Percentiles rank a stretch among this genome's conserved stretches.
Evolutionary conservation across 495 filamentous ascomycete genomes (phyloP).

Genomic region (Penicillium waksmanii): DNA sequence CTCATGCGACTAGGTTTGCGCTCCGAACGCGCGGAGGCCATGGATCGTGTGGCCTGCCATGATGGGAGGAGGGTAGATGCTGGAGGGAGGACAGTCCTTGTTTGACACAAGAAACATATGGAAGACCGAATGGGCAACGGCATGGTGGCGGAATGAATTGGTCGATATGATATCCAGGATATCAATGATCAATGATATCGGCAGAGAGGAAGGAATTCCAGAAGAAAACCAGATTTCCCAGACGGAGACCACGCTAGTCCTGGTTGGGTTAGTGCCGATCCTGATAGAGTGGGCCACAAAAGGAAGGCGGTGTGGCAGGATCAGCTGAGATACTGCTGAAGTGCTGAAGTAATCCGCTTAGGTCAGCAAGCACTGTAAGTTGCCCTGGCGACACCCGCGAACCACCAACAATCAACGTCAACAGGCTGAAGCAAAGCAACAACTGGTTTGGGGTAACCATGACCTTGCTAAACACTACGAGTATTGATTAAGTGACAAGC

Average conservation of each 20-base stretch:
- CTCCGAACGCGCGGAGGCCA: conserved; percentile 44
- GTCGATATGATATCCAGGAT: conserved; percentile 5
- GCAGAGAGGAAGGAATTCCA: conserved; percentile 18
- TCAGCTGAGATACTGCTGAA: no score
- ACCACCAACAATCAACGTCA: conserved; percentile 24
- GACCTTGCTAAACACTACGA: no score
- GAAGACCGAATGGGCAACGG: conserved; percentile 37
- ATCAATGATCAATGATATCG: neutral
- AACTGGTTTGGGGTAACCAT: conserved; percentile 24
- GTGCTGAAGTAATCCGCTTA: no score
- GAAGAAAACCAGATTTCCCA: conserved; percentile 25
- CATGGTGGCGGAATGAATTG: conserved; percentile 33
- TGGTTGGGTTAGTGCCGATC: conserved; percentile 33
- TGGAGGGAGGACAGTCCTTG: conserved; percentile 26
- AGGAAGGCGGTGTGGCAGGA: neutral
- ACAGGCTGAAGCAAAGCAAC: conserved; percentile 29
- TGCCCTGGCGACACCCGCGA: conserved; percentile 44
- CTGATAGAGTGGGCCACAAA: neutral
- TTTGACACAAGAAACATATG: conserved; percentile 47
- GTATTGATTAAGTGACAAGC: conserved; percentile 5
- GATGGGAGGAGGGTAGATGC: conserved; percentile 21
- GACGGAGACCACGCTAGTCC: conserved; percentile 23
- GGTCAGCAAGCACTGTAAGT: conserved; percentile 18
- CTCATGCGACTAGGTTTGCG: conserved; percentile 72
- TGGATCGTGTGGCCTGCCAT: conserved; percentile 44